Conservation (phyloP, 768 basidiomycete genomes). For the Lyophyllum decastes region DNA sequence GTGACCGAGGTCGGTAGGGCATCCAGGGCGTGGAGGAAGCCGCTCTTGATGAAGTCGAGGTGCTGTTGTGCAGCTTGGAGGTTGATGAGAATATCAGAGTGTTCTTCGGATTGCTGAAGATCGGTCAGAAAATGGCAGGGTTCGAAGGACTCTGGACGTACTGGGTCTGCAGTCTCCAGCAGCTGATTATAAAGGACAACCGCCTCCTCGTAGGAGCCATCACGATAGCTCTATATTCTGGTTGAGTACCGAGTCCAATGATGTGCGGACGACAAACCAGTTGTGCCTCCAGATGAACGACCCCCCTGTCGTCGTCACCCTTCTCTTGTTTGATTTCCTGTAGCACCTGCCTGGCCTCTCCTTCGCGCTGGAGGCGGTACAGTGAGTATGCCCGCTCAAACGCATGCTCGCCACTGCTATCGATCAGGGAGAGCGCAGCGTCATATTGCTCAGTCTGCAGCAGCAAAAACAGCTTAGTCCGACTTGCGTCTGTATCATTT, state of each 20-base stretch:
- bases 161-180: slow-evolving; percentile 75
- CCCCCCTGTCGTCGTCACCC: slow-evolving; percentile 59
- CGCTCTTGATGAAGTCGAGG: slow-evolving; percentile 79
- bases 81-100: slow-evolving; percentile 85
- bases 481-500: slow-evolving; percentile 67
- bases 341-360: slow-evolving; percentile 62
- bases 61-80: slow-evolving; percentile 80
- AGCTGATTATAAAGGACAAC: slow-evolving; percentile 81
- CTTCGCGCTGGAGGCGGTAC: slow-evolving; percentile 80
- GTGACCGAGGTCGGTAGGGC: slow-evolving; percentile 52
- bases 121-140: not conserved
- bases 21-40: slow-evolving; percentile 67
- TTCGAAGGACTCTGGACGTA: slow-evolving; percentile 37
- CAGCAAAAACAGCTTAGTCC: slow-evolving; percentile 85
- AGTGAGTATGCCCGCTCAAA: slow-evolving; percentile 84
- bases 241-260: slow-evolving; percentile 10
- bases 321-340: slow-evolving; percentile 44
- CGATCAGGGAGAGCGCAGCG: slow-evolving; percentile 64
- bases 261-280: slow-evolving; percentile 52
- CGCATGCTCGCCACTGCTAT: slow-evolving; percentile 30
- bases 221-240: slow-evolving; percentile 66
- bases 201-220: slow-evolving; percentile 72
- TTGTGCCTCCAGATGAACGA: slow-evolving; percentile 84
- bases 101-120: slow-evolving; percentile 78
- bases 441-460: slow-evolving; percentile 85